phyloP scores from a whole-genome alignment of 164 flowering plant species.

The Litsea cubeba region DNA sequence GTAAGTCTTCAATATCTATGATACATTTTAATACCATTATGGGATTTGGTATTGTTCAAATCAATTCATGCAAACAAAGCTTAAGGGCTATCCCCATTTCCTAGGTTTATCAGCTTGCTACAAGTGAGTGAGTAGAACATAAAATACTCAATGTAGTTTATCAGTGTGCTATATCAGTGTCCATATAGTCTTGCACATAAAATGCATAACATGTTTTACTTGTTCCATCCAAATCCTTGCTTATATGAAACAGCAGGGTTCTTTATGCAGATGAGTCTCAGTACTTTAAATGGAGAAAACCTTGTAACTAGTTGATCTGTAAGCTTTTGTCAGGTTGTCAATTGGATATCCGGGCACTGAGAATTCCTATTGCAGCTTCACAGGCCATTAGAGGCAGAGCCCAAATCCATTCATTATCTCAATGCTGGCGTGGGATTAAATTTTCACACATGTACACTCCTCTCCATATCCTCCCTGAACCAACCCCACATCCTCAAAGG shows the following conservation, averaged over 20 bases:
- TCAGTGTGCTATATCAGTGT: not conserved
- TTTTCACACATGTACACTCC: constrained; percentile 12
- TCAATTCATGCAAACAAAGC: too few species aligned
- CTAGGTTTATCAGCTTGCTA: too few species aligned
- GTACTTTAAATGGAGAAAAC: not conserved
- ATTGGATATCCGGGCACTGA: constrained; percentile 61
- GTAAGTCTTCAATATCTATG: too few species aligned
- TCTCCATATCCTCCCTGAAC: constrained; percentile 29
- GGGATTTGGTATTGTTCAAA: too few species aligned
- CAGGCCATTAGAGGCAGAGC: constrained; percentile 31
- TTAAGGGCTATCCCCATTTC: too few species aligned
- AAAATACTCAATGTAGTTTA: too few species aligned
- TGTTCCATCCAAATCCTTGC: not conserved
- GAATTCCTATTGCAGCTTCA: constrained; percentile 41
- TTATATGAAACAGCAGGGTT: not conserved
- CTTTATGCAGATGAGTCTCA: not conserved
- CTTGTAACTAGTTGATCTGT: constrained; percentile 2
- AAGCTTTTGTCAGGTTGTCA: constrained; percentile 3
- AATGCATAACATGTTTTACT: not conserved
- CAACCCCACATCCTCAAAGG: constrained; percentile 44
- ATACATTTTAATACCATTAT: too few species aligned
- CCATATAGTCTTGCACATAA: not conserved
- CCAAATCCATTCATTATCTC: constrained; percentile 33
- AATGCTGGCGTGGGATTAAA: constrained; percentile 68
- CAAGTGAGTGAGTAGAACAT: too few species aligned